Conservation (phyloP, 768 basidiomycete genomes). For the Tremella fuciformis region DNA sequence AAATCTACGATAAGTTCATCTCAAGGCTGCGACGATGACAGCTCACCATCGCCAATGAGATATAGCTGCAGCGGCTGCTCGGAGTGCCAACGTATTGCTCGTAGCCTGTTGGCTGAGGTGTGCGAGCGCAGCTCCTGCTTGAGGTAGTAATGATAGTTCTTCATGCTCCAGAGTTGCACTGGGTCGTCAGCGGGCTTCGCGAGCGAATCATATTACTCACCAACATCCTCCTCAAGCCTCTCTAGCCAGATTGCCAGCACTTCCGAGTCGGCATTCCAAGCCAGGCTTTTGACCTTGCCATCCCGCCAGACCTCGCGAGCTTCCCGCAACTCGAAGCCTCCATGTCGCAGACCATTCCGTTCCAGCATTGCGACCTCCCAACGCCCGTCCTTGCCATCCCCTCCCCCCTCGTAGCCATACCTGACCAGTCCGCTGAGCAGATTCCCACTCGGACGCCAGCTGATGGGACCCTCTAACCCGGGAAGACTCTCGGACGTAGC, state of each 20-base stretch:
- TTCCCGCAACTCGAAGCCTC: conserved; percentile 71
- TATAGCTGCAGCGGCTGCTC: conserved; percentile 68
- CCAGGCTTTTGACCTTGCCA: conserved; percentile 65
- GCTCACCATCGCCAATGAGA: conserved; percentile 66
- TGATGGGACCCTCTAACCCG: conserved; percentile 73
- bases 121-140: conserved; percentile 71
- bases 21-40: neutral
- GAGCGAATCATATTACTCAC: conserved; percentile 54
- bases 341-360: conserved; percentile 86
- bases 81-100: conserved; percentile 79
- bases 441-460: conserved; percentile 87
- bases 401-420: conserved; percentile 69
- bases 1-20: conserved; percentile 47
- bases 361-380: conserved; percentile 94
- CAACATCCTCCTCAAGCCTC: conserved; percentile 63
- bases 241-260: conserved; percentile 83
- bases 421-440: conserved; percentile 77
- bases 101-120: conserved; percentile 57
- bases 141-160: conserved; percentile 97
- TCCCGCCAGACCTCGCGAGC: conserved; percentile 34
- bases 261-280: conserved; percentile 85
- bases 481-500: conserved; percentile 79
- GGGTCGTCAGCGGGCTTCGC: neutral
- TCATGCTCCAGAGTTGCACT: conserved; percentile 92
- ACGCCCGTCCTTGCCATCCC: conserved; percentile 58